Conservation (phyloP, 257 asterid species). For the Jacaranda mimosifolia region DNA sequence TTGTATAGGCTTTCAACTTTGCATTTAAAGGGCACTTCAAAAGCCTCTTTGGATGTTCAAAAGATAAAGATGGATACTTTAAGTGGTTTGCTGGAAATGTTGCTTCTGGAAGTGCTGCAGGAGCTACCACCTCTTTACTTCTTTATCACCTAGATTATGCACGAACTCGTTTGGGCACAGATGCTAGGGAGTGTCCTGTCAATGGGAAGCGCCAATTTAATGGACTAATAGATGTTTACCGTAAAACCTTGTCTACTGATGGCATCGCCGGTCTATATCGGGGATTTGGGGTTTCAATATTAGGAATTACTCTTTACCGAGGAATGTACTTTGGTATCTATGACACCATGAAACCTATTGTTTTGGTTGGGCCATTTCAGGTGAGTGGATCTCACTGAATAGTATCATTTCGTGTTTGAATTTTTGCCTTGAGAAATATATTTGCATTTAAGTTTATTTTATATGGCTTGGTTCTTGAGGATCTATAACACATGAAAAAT, state of each 20-base stretch:
- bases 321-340: constrained; percentile 98
- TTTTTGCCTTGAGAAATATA: neutral
- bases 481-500: neutral
- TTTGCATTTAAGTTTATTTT: neutral
- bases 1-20: constrained; percentile 84
- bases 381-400: constrained; percentile 39
- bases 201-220: constrained; percentile 57
- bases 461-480: neutral
- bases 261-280: constrained; percentile 89
- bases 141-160: constrained; percentile 73
- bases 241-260: constrained; percentile 77
- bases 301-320: constrained; percentile 91
- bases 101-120: constrained; percentile 99
- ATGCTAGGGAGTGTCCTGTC: constrained; percentile 47
- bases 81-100: constrained; percentile 97
- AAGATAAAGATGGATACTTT: constrained; percentile 84
- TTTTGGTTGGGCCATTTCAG: constrained; percentile 86
- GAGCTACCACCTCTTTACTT: constrained; percentile 88
- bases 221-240: constrained; percentile 79
- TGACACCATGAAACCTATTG: constrained; percentile 91
- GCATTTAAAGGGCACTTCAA: constrained; percentile 95
- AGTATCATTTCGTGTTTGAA: constrained; percentile 14
- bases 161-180: constrained; percentile 68
- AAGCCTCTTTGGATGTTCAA: constrained; percentile 72
- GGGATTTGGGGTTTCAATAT: constrained; percentile 87